Percentiles rank a stretch among this genome's conserved stretches.
Evolutionary conservation across 345 rosid species (phyloP).

Genomic region (Conringia planisiliqua): DNA sequence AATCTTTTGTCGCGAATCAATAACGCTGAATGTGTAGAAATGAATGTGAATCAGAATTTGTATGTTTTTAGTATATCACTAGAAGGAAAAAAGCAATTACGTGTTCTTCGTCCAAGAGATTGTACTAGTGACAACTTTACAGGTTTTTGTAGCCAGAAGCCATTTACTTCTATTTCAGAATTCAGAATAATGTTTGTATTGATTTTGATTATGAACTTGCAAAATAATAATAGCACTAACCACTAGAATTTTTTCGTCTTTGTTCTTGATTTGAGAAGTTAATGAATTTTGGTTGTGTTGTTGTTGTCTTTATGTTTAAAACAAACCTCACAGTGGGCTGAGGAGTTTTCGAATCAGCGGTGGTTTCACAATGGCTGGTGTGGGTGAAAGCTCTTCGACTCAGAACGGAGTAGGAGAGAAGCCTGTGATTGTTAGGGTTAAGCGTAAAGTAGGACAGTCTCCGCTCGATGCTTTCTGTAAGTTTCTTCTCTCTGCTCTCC

Average conservation of each 20-base stretch:
- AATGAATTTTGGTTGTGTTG: not conserved
- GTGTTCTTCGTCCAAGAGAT: not conserved
- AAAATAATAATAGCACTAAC: not conserved
- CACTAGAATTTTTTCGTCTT: not conserved
- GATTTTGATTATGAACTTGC: not conserved
- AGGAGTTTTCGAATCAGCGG: not conserved
- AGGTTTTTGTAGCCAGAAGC: not conserved
- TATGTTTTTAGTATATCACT: not conserved
- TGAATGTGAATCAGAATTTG: too few relatives aligned
- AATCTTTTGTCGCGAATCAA: not conserved
- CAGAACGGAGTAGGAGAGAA: slow-evolving; percentile 29
- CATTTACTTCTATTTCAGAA: not conserved
- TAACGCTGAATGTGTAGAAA: too few relatives aligned
- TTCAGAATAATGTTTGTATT: not conserved
- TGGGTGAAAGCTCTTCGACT: slow-evolving; percentile 39
- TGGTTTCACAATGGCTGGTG: slow-evolving; percentile 31
- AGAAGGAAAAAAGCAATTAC: not conserved
- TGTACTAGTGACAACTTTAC: too few relatives aligned
- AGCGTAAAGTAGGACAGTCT: slow-evolving; percentile 51
- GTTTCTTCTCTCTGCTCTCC: slow-evolving; percentile 17
- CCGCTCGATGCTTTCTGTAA: slow-evolving; percentile 59
- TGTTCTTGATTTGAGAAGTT: not conserved
- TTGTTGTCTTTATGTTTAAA: not conserved
- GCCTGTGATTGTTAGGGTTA: slow-evolving; percentile 67
- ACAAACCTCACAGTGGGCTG: not conserved